Base-by-base conservation (phyloP, 768 basidiomycete genomes). In the Auricularia sp. region DNA sequence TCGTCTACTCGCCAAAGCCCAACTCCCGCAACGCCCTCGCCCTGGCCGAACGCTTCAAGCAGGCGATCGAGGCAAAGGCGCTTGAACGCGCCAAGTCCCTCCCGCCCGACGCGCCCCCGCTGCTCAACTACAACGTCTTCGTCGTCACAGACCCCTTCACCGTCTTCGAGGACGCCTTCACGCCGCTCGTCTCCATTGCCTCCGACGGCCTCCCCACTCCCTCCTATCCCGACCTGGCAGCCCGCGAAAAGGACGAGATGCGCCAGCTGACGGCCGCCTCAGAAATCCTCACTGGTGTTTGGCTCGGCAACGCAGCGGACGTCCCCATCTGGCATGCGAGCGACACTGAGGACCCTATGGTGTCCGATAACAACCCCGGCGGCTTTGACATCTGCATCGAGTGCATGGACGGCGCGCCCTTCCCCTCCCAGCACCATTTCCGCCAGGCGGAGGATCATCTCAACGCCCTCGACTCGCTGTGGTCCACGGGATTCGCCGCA, bases 201-300 rank as follows among this genome's bases (percentile, higher is more conserved):
- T 67, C 69, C n/a, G 45, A 61, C 47, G 77, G 75, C 37, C 68
- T 65, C 54, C 24, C 66, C 7, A 64, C 68, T 35, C 65, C 70
- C 44, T 39, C 35, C 74, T 68, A 63, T 69, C 73, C 71, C 71
- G 84, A 92, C 72, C 93, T 94, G 74, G 86, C 90, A 14, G 82
- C 85, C 70, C 81, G 91, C 39, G 93, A 96, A 77, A 85, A 85
- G 74, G 90, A 92, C 67, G 94, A 95, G 78, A 95, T 94, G 91
- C 79, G 89, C 13, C 89, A 90, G 71, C 77, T 95, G 64, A 96
- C 94, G 0, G 82, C 85, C 65, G 90, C 92, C 6, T 87, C 84
- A 24, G 90, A 92, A 76, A 92, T 95, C 63, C 77, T 88, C 68
- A 80, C 80, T 47, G 69, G 37, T 56, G 81, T 89, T 51, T 90